Conservation (phyloP, 495 filamentous ascomycete species). For the Penicillium maclennaniae region DNA sequence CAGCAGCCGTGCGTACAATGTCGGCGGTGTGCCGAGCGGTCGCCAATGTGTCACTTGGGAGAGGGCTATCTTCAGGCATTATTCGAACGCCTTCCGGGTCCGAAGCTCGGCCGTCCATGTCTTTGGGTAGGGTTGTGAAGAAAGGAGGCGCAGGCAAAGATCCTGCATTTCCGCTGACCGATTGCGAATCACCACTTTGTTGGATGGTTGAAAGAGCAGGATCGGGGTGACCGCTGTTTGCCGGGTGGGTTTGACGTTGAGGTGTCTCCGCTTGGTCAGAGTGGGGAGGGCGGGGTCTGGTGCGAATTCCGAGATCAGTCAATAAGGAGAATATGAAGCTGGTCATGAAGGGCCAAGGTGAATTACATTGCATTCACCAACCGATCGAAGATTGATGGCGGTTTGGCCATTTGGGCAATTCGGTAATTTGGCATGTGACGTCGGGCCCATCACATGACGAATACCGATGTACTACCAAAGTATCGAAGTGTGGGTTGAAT, state of each 20-base stretch:
- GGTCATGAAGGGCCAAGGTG: slow-evolving; percentile 53
- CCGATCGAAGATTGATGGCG: not conserved
- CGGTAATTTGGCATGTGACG: slow-evolving; percentile 23
- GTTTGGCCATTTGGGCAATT: not conserved
- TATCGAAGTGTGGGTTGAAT: not conserved
- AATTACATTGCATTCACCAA: slow-evolving; percentile 16
- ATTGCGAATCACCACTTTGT: slow-evolving; percentile 9
- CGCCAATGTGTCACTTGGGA: not conserved
- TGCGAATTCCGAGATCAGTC: slow-evolving; percentile 72
- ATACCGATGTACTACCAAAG: not conserved
- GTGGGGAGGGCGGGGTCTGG: slow-evolving; percentile 57
- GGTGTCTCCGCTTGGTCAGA: slow-evolving; percentile 12
- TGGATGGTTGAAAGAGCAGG: slow-evolving; percentile 7
- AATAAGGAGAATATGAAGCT: slow-evolving; percentile 69
- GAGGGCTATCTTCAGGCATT: slow-evolving; percentile 5
- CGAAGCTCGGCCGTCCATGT: slow-evolving; percentile 27
- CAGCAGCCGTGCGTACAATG: not conserved
- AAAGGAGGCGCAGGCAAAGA: slow-evolving; percentile 23
- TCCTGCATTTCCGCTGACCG: slow-evolving; percentile 20
- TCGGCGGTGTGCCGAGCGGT: not conserved
- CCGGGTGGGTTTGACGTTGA: slow-evolving; percentile 14
- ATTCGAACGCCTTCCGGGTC: slow-evolving; percentile 15
- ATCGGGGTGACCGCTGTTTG: slow-evolving; percentile 7
- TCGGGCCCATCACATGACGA: slow-evolving; percentile 9
- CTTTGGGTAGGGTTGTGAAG: slow-evolving; percentile 26